These are phyloP conservation scores for Metarhizium humberi DNA, from an alignment of 2,329 filamentous ascomycete species.

Conservation along the genomic window DNA sequence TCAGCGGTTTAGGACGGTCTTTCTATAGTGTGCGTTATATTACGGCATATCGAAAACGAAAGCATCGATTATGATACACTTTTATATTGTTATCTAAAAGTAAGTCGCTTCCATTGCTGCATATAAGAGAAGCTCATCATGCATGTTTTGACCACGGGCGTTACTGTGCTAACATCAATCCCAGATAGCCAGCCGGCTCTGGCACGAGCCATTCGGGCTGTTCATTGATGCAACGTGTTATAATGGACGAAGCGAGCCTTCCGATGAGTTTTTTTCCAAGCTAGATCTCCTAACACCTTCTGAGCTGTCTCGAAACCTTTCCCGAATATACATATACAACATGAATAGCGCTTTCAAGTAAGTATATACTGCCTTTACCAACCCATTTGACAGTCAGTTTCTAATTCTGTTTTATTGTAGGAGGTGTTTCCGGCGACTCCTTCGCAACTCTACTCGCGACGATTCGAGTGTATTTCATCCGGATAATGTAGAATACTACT, in stretches of 20 bases:
- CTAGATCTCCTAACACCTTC: conserved; percentile 53
- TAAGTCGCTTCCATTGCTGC: conserved; percentile 17
- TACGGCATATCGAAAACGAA: conserved; percentile 58
- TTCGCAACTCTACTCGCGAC: conserved; percentile 52
- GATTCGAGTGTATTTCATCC: conserved; percentile 53
- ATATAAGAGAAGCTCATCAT: too few species aligned
- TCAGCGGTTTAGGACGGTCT: conserved; percentile 47
- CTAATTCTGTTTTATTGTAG: conserved; percentile 10
- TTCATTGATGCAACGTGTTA: conserved; percentile 64
- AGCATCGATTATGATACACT: conserved; percentile 57
- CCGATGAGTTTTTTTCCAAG: conserved; percentile 56
- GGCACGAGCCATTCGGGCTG: conserved; percentile 59
- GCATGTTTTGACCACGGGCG: background rate
- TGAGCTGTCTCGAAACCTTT: conserved; percentile 49
- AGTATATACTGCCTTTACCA: conserved; percentile 7
- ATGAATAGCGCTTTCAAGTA: conserved; percentile 63
- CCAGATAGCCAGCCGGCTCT: conserved; percentile 59
- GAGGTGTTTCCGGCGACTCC: conserved; percentile 55
- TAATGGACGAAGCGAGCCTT: conserved; percentile 55
- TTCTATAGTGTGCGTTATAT: conserved; percentile 59
- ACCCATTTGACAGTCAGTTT: background rate
- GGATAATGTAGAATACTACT: conserved; percentile 54
- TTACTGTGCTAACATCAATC: background rate
- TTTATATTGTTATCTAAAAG: conserved; percentile 60
- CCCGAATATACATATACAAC: conserved; percentile 60